These are phyloP conservation scores for Verbascum thapsus DNA, from an alignment of 257 asterid species.

Conservation along the genomic window DNA sequence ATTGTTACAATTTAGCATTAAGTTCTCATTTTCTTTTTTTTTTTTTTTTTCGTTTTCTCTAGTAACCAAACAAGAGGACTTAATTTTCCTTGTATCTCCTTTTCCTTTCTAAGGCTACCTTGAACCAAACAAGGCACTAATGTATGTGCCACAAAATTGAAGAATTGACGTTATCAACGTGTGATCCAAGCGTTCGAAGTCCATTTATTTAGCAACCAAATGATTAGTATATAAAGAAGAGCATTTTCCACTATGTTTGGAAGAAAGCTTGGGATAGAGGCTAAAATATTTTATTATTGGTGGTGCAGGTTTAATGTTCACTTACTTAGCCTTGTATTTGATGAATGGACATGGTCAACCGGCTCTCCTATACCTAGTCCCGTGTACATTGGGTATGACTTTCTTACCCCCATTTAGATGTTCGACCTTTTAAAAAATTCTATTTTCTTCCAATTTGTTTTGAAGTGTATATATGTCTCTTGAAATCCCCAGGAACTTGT, in stretches of 20 bases:
- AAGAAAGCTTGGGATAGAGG: neutral
- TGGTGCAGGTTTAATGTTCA: constrained; percentile 68
- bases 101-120: too few relatives aligned
- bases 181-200: neutral
- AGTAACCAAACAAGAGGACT: too few relatives aligned
- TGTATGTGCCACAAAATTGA: neutral
- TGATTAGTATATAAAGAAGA: too few relatives aligned
- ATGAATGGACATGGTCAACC: constrained; percentile 98
- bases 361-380: constrained; percentile 93
- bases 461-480: neutral
- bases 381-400: constrained; percentile 79
- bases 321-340: constrained; percentile 80
- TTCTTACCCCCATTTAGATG: constrained; percentile 11
- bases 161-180: neutral
- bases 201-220: neutral
- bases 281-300: constrained; percentile 4
- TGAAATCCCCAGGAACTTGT: constrained; percentile 58
- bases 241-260: neutral
- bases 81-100: too few relatives aligned
- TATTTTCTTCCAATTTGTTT: neutral
- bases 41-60: too few relatives aligned
- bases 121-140: too few relatives aligned
- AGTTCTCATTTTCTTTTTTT: too few relatives aligned
- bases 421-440: neutral
- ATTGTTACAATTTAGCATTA: too few relatives aligned